Evolutionary conservation across 108 stramenopile genomes (phyloP).

Genomic region (Skeletonema menzelii): DNA sequence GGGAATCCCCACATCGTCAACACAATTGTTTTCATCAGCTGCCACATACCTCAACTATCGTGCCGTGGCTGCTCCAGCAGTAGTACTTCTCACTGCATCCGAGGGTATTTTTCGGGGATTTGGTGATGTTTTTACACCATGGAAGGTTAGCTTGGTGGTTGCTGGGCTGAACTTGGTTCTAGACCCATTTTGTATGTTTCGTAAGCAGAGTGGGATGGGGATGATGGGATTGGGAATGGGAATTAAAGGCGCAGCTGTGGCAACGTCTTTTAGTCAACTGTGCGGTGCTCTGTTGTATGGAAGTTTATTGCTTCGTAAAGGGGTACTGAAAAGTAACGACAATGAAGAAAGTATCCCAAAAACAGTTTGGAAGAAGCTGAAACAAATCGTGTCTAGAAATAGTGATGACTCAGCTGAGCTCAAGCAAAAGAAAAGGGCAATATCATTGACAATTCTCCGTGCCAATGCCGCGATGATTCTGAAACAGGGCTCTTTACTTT

Average conservation of each 20-base stretch:
- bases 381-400: neutral
- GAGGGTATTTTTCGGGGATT: conserved; percentile 68
- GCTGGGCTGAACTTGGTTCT: conserved; percentile 52
- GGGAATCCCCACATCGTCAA: conserved; percentile 43
- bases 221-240: conserved; percentile 37
- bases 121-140: conserved; percentile 58
- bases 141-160: conserved; percentile 43
- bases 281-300: conserved; percentile 41
- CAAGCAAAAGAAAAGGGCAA: conserved; percentile 14
- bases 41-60: conserved; percentile 48
- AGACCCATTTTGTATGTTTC: conserved; percentile 72
- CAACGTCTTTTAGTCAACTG: conserved; percentile 56
- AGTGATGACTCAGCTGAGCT: neutral
- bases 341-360: neutral
- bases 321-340: conserved; percentile 12
- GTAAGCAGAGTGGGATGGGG: neutral
- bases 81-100: conserved; percentile 50
- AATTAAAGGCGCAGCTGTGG: conserved; percentile 61
- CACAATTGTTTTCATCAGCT: conserved; percentile 34
- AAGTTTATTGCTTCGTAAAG: conserved; percentile 27
- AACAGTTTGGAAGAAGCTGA: conserved; percentile 4
- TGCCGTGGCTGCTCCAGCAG: conserved; percentile 61
- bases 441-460: conserved; percentile 24
- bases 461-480: conserved; percentile 51
- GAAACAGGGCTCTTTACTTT: conserved; percentile 50